Base-by-base conservation (phyloP, 2,329 filamentous ascomycete species). In the Apiospora aurea region DNA sequence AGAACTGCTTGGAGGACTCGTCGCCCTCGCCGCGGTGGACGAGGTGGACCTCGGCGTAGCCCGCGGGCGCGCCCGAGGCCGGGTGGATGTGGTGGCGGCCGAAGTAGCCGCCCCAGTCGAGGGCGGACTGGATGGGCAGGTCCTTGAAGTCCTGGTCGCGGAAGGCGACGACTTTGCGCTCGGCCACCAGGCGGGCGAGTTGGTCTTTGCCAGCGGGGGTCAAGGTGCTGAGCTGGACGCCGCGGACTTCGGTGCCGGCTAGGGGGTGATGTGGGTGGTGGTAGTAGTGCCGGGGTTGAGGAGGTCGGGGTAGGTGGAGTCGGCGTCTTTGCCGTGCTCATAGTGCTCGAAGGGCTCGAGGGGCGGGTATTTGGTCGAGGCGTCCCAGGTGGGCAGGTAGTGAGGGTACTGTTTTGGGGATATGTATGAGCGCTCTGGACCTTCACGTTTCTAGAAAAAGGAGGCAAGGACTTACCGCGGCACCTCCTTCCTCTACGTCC, bases 1-100 rank as follows among this genome's bases (percentile, higher is more conserved):
- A 90, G 81, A 91, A 92, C 49, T 87, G 84, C 18, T 87, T 82
- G 16, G 86, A 87, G 2, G 85, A 87, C 8, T 87, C 89, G 76
- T 93, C 91, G 8, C 89, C 90, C 2, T 90, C 90, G 41, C 89
- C 89, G 51, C 93, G 89, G 82, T 96, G 93, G 1, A 96, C 93
- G 1, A 96, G 88, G 78, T 96, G 93, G 21, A 96, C 83, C 80
- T 95, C 90, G 0, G 93, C 93, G 79, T 90, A 88, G 4, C 92
- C 93, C 74, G 89, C 89, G 0, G 94, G 94, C 0, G 91, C 91
- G 1, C 94, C 93, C 0, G 91, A 93, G 0, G 93, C 93, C 4
- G 93, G 93, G 77, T 96, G 94, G 72, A 96, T 93, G 83, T 96
- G 94, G 76, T 93, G 92, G 11, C 92, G 90, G 67, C 94, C 94